phyloP scores from a whole-genome alignment of 169 alveolate species.

The Plasmodium reichenowi region DNA sequence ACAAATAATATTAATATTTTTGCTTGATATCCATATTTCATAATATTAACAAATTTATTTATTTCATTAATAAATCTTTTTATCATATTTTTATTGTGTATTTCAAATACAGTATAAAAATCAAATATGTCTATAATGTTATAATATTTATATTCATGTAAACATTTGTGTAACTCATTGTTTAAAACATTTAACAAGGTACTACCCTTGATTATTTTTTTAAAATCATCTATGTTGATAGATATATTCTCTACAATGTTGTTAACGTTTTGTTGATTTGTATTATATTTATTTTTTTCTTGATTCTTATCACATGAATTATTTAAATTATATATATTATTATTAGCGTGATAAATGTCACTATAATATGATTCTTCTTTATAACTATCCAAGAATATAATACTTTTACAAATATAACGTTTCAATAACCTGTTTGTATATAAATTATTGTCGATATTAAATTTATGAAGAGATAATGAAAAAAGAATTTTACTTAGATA shows the following conservation, averaged over 20 bases:
- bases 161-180: slow-evolving; percentile 8
- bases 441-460: neutral
- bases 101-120: slow-evolving; percentile 37
- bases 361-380: neutral
- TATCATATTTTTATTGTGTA: slow-evolving; percentile 17
- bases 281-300: neutral
- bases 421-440: slow-evolving; percentile 26
- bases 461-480: neutral
- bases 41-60: slow-evolving; percentile 46
- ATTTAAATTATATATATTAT: neutral
- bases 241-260: neutral
- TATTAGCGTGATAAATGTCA: neutral
- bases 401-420: slow-evolving; percentile 58
- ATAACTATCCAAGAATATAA: slow-evolving; percentile 1
- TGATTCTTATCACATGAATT: neutral
- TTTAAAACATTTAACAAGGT: slow-evolving; percentile 16
- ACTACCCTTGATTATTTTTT: slow-evolving; percentile 3
- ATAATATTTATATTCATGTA: slow-evolving; percentile 69
- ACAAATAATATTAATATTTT: slow-evolving; percentile 52
- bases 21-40: slow-evolving; percentile 68
- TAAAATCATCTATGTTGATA: neutral
- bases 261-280: neutral
- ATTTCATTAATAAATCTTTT: slow-evolving; percentile 58
- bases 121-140: slow-evolving; percentile 58
- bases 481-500: slow-evolving; percentile 48